phyloP scores from a whole-genome alignment of 179 eudicot genomes.

The Drosera spatulata region DNA sequence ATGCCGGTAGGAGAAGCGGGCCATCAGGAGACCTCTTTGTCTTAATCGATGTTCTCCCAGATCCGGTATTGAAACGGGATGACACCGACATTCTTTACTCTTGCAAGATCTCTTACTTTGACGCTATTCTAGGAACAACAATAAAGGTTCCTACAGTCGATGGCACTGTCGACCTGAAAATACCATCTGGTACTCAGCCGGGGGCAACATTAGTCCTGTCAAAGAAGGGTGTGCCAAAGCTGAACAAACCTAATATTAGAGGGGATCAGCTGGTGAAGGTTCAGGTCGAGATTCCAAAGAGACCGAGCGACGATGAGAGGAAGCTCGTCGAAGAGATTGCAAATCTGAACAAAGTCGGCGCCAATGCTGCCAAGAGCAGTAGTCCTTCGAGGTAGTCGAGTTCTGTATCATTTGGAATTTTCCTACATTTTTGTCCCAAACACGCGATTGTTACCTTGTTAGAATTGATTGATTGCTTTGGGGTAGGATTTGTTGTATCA shows the following conservation, averaged over 20 bases:
- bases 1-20: slow-evolving; percentile 83
- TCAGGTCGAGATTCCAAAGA: slow-evolving; percentile 82
- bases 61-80: slow-evolving; percentile 75
- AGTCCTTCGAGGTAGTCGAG: too few species aligned
- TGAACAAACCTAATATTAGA: slow-evolving; percentile 65
- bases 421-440: too few species aligned
- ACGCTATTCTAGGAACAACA: slow-evolving; percentile 79
- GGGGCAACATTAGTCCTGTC: slow-evolving; percentile 87
- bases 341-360: slow-evolving; percentile 49
- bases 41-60: slow-evolving; percentile 55
- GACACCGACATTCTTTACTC: slow-evolving; percentile 73
- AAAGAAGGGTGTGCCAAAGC: slow-evolving; percentile 73
- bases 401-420: too few species aligned
- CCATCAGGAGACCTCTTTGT: slow-evolving; percentile 84
- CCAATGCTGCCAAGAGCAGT: slow-evolving; percentile 1
- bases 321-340: slow-evolving; percentile 84
- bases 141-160: slow-evolving; percentile 84
- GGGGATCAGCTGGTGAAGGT: slow-evolving; percentile 86
- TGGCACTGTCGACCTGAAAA: slow-evolving; percentile 77
- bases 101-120: slow-evolving; percentile 73
- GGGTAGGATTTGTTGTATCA: too few species aligned
- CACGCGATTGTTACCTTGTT: too few species aligned
- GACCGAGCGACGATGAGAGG: slow-evolving; percentile 68
- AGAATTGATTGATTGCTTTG: too few species aligned
- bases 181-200: slow-evolving; percentile 84